Evolutionary conservation across 2,329 filamentous ascomycete genomes (phyloP).

Genomic region (Paraconiothyrium brasiliense): DNA sequence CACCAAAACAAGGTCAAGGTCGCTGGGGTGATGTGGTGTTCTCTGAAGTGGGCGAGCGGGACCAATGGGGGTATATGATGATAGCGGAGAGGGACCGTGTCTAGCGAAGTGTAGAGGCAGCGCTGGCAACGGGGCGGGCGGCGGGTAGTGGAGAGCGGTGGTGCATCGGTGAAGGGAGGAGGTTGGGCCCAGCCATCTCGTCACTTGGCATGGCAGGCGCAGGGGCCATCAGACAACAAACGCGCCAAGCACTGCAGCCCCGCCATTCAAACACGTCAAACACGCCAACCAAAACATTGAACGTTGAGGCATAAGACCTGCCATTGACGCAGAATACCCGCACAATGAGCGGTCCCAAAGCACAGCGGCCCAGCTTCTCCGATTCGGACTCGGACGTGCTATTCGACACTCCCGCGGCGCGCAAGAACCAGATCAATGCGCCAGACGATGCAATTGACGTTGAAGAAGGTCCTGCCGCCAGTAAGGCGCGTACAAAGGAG

Average conservation of each 20-base stretch:
- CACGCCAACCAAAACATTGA: conserved; percentile 26
- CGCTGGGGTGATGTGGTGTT: conserved; percentile 7
- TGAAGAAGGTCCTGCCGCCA: conserved; percentile 22
- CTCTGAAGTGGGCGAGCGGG: not conserved
- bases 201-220: conserved; percentile 15
- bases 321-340: not conserved
- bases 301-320: not conserved
- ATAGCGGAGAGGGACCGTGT: conserved; percentile 14
- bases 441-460: conserved; percentile 51
- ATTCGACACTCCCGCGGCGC: conserved; percentile 64
- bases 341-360: conserved; percentile 54
- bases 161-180: conserved; percentile 15
- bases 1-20: conserved; percentile 19
- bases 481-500: conserved; percentile 54
- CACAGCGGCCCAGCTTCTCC: conserved; percentile 62
- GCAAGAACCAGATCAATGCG: conserved; percentile 49
- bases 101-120: conserved; percentile 1
- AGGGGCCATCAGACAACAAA: conserved; percentile 20
- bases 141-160: conserved; percentile 5
- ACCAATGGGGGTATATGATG: conserved; percentile 7
- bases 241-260: conserved; percentile 19
- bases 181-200: conserved; percentile 21
- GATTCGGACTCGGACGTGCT: conserved; percentile 66
- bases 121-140: not conserved
- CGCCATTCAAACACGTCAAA: conserved; percentile 36